Conservation (phyloP, 2,329 filamentous ascomycete genomes). For the Aspergillus sp. region DNA sequence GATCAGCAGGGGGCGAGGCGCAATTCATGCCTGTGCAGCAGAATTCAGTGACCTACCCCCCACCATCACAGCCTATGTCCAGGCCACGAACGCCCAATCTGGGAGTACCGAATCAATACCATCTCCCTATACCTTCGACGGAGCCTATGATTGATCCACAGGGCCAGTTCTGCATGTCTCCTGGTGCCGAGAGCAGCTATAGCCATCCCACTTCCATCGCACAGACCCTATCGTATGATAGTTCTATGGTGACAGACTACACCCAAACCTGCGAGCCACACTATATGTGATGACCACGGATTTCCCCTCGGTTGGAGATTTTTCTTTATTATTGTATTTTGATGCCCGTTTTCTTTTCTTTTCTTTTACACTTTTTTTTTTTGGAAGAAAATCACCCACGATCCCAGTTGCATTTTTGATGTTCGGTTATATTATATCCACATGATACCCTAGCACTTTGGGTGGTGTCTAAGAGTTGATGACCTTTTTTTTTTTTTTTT, state of each 20-base stretch:
- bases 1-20: conserved; percentile 8
- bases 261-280: conserved; percentile 24
- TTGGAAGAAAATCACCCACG: too few relatives aligned
- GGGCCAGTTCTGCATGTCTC: conserved; percentile 19
- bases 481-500: too few relatives aligned
- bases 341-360: background rate
- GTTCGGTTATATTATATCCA: too few relatives aligned
- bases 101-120: conserved; percentile 16
- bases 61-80: conserved; percentile 25
- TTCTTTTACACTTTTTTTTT: background rate
- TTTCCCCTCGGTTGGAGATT: background rate
- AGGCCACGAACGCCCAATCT: conserved; percentile 13
- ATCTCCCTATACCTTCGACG: conserved; percentile 17
- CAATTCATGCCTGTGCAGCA: conserved; percentile 22
- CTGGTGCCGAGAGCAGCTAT: conserved; percentile 15
- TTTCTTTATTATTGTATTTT: background rate
- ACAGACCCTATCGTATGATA: conserved; percentile 7
- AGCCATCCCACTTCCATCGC: conserved; percentile 11
- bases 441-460: too few relatives aligned
- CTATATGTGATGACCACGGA: background rate
- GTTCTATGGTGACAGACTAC: conserved; percentile 3
- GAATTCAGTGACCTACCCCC: conserved; percentile 29
- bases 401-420: too few relatives aligned
- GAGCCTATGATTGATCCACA: conserved; percentile 15
- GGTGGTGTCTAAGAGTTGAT: too few relatives aligned